These are phyloP conservation scores for Diaporthe longicolla DNA, from an alignment of 2,329 filamentous ascomycete species.

Conservation along the genomic window DNA sequence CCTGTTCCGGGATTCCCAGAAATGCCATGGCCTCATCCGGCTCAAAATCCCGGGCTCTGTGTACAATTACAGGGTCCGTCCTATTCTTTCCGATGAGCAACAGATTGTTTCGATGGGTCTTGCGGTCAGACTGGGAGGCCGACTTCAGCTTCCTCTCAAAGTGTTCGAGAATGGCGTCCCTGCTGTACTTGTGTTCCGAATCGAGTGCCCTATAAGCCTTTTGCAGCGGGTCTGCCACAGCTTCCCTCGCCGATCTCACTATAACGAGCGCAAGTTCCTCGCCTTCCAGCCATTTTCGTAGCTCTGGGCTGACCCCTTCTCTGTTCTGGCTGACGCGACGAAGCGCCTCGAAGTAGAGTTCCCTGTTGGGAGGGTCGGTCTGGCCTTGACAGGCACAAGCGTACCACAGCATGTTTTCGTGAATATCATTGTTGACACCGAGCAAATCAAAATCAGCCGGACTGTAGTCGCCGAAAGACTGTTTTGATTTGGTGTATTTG, in stretches of 20 bases:
- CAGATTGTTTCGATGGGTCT: constrained; percentile 48
- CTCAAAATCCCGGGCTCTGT: constrained; percentile 44
- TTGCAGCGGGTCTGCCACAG: constrained; percentile 32
- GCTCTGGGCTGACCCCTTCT: constrained; percentile 42
- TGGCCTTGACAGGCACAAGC: constrained; percentile 48
- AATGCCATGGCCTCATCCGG: constrained; percentile 45
- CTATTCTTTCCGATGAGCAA: constrained; percentile 48
- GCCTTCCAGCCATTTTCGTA: constrained; percentile 39
- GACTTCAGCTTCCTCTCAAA: constrained; percentile 43
- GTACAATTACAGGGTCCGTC: constrained; percentile 43
- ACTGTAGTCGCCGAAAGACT: constrained; percentile 35
- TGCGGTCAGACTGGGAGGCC: constrained; percentile 39
- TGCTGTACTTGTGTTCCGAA: constrained; percentile 1
- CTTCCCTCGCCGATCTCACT: constrained; percentile 35
- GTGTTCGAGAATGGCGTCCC: constrained; percentile 4
- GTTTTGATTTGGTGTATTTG: constrained; percentile 37
- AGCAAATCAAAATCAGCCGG: constrained; percentile 44
- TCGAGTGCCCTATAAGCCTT: constrained; percentile 37
- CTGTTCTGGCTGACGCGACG: constrained; percentile 44
- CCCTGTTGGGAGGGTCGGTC: constrained; percentile 42
- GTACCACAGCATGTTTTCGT: constrained; percentile 48
- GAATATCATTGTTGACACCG: constrained; percentile 45
- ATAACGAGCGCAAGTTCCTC: constrained; percentile 37
- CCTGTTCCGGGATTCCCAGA: constrained; percentile 40
- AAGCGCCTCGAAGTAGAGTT: constrained; percentile 43